Base-by-base conservation (phyloP, 2,329 filamentous ascomycete genomes). In the Rhexocercosporidium sp. region DNA sequence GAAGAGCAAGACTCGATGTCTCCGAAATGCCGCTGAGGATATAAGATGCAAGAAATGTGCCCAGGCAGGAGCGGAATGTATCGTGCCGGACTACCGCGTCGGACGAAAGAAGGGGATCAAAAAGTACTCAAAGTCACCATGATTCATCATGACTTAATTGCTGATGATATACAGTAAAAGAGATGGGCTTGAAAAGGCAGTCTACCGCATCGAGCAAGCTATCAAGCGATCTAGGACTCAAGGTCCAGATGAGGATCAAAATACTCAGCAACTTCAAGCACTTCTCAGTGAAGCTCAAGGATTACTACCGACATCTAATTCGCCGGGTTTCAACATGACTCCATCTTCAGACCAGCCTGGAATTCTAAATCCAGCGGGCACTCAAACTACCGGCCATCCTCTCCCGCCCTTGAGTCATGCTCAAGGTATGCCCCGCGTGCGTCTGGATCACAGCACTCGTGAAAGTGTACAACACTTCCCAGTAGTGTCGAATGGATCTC, bases 61-160 rank as follows among this genome's bases (percentile, higher is more conserved):
- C 63, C 84, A 88, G 73, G 80, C 85, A 8, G 82, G 84, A 39
- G 76, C 80, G 16, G 87, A 92, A 67, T 93, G 90, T 75, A 81
- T 91, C 6, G 87, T 91, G 2, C 90, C 85, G n/a, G 86, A 86
- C n/a, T 92, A 92, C 75, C 90, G 92, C 69, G 85, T 92, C 3
- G 90, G 90, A 8, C 83, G 91, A 59, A 90, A 92, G 75, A 92
- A 92, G 75, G 91, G 90, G 25, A 90, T 92, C 68, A 93, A 92
- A 77, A 93, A 93, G 90, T 90, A 79, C 3, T 31, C 31, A 20
- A 34, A 78, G 82, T 72, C 47, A 53, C 16, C 16, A 4, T 12
- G 49, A 12, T 46, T 22, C 47, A 34, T 54, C 41, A 18, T 44
- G 22, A 18, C 3, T 18, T 27, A n/a, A n/a, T 7, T 63, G 37